These are phyloP conservation scores for Fagus crenata DNA, from an alignment of 306 rosid species.

Conservation along the genomic window DNA sequence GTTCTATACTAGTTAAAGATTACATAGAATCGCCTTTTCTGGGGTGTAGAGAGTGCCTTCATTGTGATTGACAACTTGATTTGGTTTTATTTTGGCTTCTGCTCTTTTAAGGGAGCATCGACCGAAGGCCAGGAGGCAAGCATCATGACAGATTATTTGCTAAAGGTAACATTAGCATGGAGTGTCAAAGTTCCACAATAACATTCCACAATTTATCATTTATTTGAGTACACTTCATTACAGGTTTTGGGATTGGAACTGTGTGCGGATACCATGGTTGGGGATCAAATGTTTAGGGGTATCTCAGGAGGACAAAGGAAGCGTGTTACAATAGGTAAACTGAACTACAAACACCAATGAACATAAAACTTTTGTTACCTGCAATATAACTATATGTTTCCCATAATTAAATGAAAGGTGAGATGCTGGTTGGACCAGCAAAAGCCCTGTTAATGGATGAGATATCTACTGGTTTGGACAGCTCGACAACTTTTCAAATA, in stretches of 20 bases:
- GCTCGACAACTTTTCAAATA: constrained; percentile 50
- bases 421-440: constrained; percentile 51
- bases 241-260: constrained; percentile 49
- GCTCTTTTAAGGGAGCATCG: constrained; percentile 36
- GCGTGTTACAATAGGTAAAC: constrained; percentile 54
- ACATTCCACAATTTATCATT: neutral
- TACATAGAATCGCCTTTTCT: too few species aligned
- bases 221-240: neutral
- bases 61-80: too few species aligned
- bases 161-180: constrained; percentile 28
- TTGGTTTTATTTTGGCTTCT: neutral
- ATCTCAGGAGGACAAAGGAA: constrained; percentile 57
- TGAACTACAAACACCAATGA: neutral
- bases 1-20: too few species aligned
- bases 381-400: neutral
- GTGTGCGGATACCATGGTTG: constrained; percentile 50
- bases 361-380: too few species aligned
- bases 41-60: too few species aligned
- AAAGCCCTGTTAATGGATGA: constrained; percentile 53
- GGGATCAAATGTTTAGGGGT: constrained; percentile 46
- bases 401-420: constrained; percentile 27
- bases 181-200: neutral
- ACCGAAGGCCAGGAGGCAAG: constrained; percentile 34
- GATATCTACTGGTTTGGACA: constrained; percentile 57
- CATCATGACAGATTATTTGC: constrained; percentile 42